Conservation (phyloP, 2,329 filamentous ascomycete species). For the Fusarium sp. region DNA sequence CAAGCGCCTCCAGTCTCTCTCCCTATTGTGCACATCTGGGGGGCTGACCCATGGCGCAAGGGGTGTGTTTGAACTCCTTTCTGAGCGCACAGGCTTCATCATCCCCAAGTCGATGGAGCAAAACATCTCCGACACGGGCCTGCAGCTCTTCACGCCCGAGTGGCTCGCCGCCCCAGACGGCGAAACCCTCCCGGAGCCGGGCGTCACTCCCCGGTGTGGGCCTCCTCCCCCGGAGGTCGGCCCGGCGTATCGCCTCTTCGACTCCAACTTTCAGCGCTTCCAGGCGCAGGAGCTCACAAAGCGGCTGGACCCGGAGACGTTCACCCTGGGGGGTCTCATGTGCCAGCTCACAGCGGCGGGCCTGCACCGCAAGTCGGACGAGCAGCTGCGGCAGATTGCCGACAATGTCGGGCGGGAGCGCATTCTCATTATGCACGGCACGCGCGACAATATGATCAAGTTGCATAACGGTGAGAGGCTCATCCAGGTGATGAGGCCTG, state of each 20-base stretch:
- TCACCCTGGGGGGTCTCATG: slow-evolving; percentile 76
- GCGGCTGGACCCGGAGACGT: slow-evolving; percentile 68
- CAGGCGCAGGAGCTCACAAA: slow-evolving; percentile 84
- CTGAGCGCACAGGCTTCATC: slow-evolving; percentile 65
- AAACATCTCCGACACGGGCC: slow-evolving; percentile 72
- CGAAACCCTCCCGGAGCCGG: slow-evolving; percentile 59
- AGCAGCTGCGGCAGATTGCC: slow-evolving; percentile 62
- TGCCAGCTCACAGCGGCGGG: slow-evolving; percentile 82
- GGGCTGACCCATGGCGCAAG: slow-evolving; percentile 68
- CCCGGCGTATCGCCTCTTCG: slow-evolving; percentile 67
- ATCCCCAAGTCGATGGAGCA: slow-evolving; percentile 78
- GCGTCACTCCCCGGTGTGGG: slow-evolving; percentile 54
- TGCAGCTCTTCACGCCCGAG: slow-evolving; percentile 71
- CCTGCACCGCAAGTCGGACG: slow-evolving; percentile 82
- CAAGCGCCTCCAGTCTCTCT: slow-evolving; percentile 65
- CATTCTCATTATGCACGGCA: slow-evolving; percentile 84
- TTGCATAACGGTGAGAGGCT: slow-evolving; percentile 77
- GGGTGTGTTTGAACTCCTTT: slow-evolving; percentile 73
- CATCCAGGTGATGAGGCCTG: slow-evolving; percentile 72
- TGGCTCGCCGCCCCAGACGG: slow-evolving; percentile 75
- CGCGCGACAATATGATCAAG: slow-evolving; percentile 81
- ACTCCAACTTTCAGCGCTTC: slow-evolving; percentile 84
- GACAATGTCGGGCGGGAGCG: slow-evolving; percentile 77
- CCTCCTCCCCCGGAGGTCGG: slow-evolving; percentile 45
- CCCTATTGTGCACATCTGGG: slow-evolving; percentile 72